Conservation (phyloP, 2,329 filamentous ascomycete genomes). For the Fusarium cyanostomum region DNA sequence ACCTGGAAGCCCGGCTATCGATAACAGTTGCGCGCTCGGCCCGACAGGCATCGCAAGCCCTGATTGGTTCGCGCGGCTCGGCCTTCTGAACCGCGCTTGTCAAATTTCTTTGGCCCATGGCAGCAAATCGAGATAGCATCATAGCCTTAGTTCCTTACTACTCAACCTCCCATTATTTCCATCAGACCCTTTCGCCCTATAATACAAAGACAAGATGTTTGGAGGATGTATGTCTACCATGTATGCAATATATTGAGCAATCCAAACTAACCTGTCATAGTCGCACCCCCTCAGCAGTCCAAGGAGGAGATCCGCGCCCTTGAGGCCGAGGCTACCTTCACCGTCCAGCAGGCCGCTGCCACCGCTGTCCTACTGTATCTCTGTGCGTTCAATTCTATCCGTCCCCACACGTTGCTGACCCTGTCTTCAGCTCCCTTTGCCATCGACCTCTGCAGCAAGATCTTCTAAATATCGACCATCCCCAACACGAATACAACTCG, state of each 20-base stretch:
- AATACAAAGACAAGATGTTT: conserved; percentile 61
- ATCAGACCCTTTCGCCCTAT: conserved; percentile 1
- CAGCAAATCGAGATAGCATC: conserved; percentile 41
- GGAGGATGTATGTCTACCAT: conserved; percentile 64
- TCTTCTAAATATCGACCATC: conserved; percentile 48
- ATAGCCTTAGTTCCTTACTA: conserved; percentile 20
- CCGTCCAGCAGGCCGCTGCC: conserved; percentile 72
- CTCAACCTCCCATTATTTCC: neutral
- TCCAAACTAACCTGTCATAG: conserved; percentile 51
- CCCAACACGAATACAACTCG: neutral
- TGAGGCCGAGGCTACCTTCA: conserved; percentile 73
- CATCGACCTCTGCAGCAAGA: conserved; percentile 60
- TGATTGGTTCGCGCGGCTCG: conserved; percentile 28
- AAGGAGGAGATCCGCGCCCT: conserved; percentile 75
- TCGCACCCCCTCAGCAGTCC: conserved; percentile 74
- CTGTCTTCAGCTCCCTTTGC: conserved; percentile 62
- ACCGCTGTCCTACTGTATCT: conserved; percentile 77
- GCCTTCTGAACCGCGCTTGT: conserved; percentile 16
- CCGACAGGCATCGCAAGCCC: neutral
- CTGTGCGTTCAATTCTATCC: conserved; percentile 64
- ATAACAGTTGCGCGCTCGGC: conserved; percentile 49
- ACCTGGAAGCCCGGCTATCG: conserved; percentile 29
- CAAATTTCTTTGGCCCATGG: conserved; percentile 38
- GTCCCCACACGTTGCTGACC: conserved; percentile 19
- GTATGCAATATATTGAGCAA: neutral